Base-by-base conservation (phyloP, 2,329 filamentous ascomycete genomes). In the Emmonsiellopsis sp. region DNA sequence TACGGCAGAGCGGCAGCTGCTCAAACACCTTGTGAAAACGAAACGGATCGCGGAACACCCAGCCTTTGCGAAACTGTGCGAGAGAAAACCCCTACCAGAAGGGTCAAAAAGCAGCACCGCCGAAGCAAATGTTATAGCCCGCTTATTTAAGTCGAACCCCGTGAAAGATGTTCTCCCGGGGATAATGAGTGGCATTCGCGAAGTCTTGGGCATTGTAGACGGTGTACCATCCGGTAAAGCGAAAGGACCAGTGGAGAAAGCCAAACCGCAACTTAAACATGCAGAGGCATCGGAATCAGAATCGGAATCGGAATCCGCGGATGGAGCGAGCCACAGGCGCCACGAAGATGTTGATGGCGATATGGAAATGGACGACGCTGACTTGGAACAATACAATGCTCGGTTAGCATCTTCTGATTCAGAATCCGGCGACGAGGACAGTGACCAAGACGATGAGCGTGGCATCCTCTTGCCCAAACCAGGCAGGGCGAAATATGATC, bases 141-240 rank as follows among this genome's bases (percentile, higher is more conserved):
- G 82, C 51, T 58, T 85, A 50, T 83, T 79, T 62, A 84, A 82
- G 55, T 80, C 80, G 11, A 77, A 74, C 52, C 79, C 78, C 0
- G 79, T 83, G 10, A 78, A 77, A 63, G 75, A 78, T 57, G 77
- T 74, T 2, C 64, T 83, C 43, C 72, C 74, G 21, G 71, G 71
- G 37, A 69, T 77, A 31, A 65, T 77, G 62, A 62, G 63, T 39
- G 69, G 64, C 14, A 67, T 77, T 53, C 64, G 67, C 17, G 63
- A 61, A 49, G 53, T 73, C 39, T 56, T 77, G 21, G 70, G 68
- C 3, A 14, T 74, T 21, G 65, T 68, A 4, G 60, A 65, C 43
- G 52, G 55, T 21, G 53, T 57, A 5, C 51, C 51, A 11, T 55
- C 51, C 17, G 60, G 56, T 42, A 51, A 53, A 51, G 11, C 14